Evolutionary conservation across 495 filamentous ascomycete species (phyloP), one percentile per base, ranked within the genome.

Genomic region (Sordaria brevicollis): DNA sequence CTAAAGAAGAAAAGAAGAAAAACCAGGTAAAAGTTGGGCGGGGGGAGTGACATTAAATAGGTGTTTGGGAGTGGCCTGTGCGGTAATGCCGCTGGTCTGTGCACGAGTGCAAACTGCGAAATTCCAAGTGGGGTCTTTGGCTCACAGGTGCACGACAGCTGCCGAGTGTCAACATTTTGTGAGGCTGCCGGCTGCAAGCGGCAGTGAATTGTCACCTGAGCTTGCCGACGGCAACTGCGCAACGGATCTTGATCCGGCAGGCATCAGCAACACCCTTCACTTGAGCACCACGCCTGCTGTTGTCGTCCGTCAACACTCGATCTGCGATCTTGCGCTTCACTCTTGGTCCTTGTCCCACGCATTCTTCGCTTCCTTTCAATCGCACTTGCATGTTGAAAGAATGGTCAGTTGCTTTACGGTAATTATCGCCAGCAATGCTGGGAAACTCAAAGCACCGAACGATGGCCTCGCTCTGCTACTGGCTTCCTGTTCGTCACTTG

Each of bases 1-100:
- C 76, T 78, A 71, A 78, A 74, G 72, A 78, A 74, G 65, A 78
- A 74, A 78, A 73, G 65, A 71, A 70, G 38, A 71, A 68, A 70
- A 39, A 66, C 10, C 49, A 62, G 49, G 49, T 25, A 29, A 65
- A 67, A 65, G 19, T 11, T 29, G 0, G 11, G 38, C 38, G 3
- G 65, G 70, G 33, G 1, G 54, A 21, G 19, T 4, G 21, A 4
- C 8, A n/a, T 43, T 74, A 62, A 68, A 74, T 74, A 74, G n/a
- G 13, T 11, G 34, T 3, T 1, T n/a, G n/a, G 25, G 11, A 7
- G 10, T 7, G 4, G 10, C 6, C 1, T n/a, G n/a, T n/a, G n/a
- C n/a, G n/a, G n/a, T n/a, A n/a, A n/a, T n/a, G 21, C 29, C 38
- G 68, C 1, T 68, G 70, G 72, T 38, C 70, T 68, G 72, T 74